Conservation (phyloP, 176 grass and related monocot genomes). For the Typha latifolia region DNA sequence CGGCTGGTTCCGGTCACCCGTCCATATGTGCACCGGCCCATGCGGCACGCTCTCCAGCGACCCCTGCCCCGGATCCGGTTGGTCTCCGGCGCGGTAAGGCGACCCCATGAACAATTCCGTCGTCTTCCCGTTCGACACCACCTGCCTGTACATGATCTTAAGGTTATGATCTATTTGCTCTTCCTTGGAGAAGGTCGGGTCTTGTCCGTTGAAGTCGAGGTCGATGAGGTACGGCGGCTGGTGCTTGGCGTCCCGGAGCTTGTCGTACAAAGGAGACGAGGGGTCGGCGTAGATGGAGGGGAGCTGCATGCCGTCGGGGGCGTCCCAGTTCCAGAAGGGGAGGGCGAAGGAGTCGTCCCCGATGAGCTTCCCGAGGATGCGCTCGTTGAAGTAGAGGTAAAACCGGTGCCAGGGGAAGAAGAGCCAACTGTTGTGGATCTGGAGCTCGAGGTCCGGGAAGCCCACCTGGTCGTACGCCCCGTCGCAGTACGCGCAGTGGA, state of each 20-base stretch:
- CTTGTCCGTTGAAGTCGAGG: slow-evolving; percentile 33
- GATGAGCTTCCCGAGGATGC: slow-evolving; percentile 65
- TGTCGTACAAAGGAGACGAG: slow-evolving; percentile 40
- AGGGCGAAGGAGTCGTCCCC: slow-evolving; percentile 64
- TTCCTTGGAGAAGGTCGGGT: slow-evolving; percentile 16
- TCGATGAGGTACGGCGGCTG: slow-evolving; percentile 38
- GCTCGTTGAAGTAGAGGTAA: slow-evolving; percentile 62
- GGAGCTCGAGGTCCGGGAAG: slow-evolving; percentile 36
- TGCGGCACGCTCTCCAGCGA: slow-evolving; percentile 44
- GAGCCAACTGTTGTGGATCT: slow-evolving; percentile 54
- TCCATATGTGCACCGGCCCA: slow-evolving; percentile 16
- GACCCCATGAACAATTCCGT: slow-evolving; percentile 45
- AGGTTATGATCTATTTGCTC: slow-evolving; percentile 46
- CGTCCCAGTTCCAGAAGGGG: slow-evolving; percentile 91
- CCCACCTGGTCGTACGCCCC: slow-evolving; percentile 49
- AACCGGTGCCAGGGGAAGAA: slow-evolving; percentile 79
- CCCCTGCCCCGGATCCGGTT: slow-evolving; percentile 30
- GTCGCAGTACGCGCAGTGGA: slow-evolving; percentile 57
- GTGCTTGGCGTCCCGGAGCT: slow-evolving; percentile 30
- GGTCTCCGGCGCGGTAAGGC: slow-evolving; percentile 47
- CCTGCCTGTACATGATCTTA: slow-evolving; percentile 58
- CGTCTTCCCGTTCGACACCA: slow-evolving; percentile 41
- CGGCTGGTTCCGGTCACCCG: slow-evolving; percentile 27
- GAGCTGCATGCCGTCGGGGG: slow-evolving; percentile 46
- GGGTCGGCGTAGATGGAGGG: slow-evolving; percentile 37